phyloP scores from a whole-genome alignment of 208 protist species.

The Leishmania gerbilli region DNA sequence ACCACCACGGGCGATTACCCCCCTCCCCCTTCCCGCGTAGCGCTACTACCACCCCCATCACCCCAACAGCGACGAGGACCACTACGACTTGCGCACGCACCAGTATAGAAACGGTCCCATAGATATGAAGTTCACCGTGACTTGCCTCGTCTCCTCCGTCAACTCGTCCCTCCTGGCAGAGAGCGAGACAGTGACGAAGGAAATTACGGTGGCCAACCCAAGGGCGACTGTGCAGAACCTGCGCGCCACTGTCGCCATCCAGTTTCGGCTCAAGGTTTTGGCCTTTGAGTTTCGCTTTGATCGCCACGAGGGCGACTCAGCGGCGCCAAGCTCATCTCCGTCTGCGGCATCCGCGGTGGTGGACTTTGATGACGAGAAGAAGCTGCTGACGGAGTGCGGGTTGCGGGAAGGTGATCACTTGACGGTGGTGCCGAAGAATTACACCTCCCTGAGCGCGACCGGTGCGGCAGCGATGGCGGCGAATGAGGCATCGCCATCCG shows the following conservation, averaged over 20 bases:
- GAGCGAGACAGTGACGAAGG: slow-evolving; percentile 49
- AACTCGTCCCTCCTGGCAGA: slow-evolving; percentile 42
- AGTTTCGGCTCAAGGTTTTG: slow-evolving; percentile 64
- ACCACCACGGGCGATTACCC: background rate
- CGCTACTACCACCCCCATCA: background rate
- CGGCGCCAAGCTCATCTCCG: background rate
- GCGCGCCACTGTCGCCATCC: slow-evolving; percentile 71
- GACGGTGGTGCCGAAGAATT: slow-evolving; percentile 46
- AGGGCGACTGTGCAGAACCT: slow-evolving; percentile 72
- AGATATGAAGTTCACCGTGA: slow-evolving; percentile 73
- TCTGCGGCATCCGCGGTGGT: slow-evolving; percentile 18
- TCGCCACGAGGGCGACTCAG: background rate
- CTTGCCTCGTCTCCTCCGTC: slow-evolving; percentile 49
- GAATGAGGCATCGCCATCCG: background rate
- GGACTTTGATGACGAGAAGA: slow-evolving; percentile 69
- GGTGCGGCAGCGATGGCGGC: background rate
- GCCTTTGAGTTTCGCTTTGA: slow-evolving; percentile 55
- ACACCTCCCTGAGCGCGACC: background rate
- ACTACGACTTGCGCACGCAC: background rate
- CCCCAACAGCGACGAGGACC: background rate
- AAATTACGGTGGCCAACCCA: slow-evolving; percentile 76
- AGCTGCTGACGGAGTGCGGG: slow-evolving; percentile 59
- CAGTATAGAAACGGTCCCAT: background rate
- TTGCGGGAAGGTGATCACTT: slow-evolving; percentile 73
- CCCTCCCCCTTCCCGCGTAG: background rate